Evolutionary conservation across 1,139 yeast species (phyloP).

Genomic region (Yamadazyma blattariae): DNA sequence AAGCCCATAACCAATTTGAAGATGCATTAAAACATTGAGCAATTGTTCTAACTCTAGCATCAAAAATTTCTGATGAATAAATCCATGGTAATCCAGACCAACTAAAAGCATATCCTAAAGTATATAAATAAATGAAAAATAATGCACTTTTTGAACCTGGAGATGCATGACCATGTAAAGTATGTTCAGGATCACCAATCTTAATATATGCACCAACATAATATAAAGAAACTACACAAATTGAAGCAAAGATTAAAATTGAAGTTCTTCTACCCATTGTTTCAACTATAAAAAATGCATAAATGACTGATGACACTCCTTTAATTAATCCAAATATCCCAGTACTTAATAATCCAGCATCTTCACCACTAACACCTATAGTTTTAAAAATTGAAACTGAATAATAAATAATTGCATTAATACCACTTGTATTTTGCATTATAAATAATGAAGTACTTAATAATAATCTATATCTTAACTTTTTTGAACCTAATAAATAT

Average conservation of each 20-base stretch:
- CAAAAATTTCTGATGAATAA: constrained; percentile 44
- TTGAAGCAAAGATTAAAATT: constrained; percentile 35
- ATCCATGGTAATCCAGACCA: constrained; percentile 54
- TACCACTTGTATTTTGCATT: constrained; percentile 35
- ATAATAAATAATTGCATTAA: constrained; percentile 33
- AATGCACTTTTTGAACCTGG: constrained; percentile 49
- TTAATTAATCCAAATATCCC: constrained; percentile 58
- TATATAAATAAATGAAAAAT: constrained; percentile 48
- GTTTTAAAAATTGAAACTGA: constrained; percentile 32
- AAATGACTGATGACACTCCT: constrained; percentile 38
- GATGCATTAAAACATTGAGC: constrained; percentile 46
- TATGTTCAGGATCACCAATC: constrained; percentile 32
- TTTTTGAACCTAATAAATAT: constrained; percentile 20
- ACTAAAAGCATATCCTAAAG: constrained; percentile 38
- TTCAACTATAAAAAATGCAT: constrained; percentile 48
- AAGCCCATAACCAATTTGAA: constrained; percentile 50
- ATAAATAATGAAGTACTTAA: constrained; percentile 27
- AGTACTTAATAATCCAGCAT: constrained; percentile 52
- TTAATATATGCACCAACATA: constrained; percentile 49
- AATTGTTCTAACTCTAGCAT: constrained; percentile 38
- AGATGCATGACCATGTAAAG: constrained; percentile 8
- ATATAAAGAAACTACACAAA: constrained; percentile 50
- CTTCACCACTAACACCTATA: constrained; percentile 27
- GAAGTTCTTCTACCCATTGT: constrained; percentile 46
- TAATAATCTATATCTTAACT: constrained; percentile 23